These are phyloP conservation scores for Aureobasidium sp. DNA, from an alignment of 2,329 filamentous ascomycete species.

Conservation along the genomic window DNA sequence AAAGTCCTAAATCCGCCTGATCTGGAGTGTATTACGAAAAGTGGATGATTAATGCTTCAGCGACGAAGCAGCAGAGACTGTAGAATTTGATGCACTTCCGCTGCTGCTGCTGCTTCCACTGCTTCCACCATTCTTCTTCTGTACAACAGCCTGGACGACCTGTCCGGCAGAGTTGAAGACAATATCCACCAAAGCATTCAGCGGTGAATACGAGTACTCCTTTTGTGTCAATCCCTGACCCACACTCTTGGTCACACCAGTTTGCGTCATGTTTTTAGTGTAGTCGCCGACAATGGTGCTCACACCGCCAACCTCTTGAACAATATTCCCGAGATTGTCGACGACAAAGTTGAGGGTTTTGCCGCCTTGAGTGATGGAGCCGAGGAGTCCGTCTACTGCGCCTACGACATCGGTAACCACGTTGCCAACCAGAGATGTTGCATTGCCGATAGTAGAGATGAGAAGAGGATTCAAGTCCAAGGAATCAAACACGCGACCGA, in stretches of 20 bases:
- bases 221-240: slow-evolving; percentile 41
- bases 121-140: slow-evolving; percentile 20
- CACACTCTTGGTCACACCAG: slow-evolving; percentile 24
- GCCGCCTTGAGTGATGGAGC: slow-evolving; percentile 49
- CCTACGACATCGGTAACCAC: slow-evolving; percentile 39
- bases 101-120: slow-evolving; percentile 5
- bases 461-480: slow-evolving; percentile 55
- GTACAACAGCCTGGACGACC: slow-evolving; percentile 45
- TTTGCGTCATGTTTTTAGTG: slow-evolving; percentile 52
- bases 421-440: slow-evolving; percentile 40
- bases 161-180: slow-evolving; percentile 50
- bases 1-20: too few relatives aligned
- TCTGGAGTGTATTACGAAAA: too few relatives aligned
- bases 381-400: slow-evolving; percentile 53
- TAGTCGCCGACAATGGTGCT: slow-evolving; percentile 53
- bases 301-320: slow-evolving; percentile 49
- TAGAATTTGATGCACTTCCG: slow-evolving; percentile 9
- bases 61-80: neutral
- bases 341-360: slow-evolving; percentile 41
- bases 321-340: slow-evolving; percentile 57
- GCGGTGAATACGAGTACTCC: slow-evolving; percentile 45
- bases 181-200: slow-evolving; percentile 48
- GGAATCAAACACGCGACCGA: slow-evolving; percentile 53
- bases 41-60: neutral
- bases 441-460: slow-evolving; percentile 29